Evolutionary conservation across 352 stramenopile genomes (phyloP).

Genomic region (Phytophthora ohioensis): DNA sequence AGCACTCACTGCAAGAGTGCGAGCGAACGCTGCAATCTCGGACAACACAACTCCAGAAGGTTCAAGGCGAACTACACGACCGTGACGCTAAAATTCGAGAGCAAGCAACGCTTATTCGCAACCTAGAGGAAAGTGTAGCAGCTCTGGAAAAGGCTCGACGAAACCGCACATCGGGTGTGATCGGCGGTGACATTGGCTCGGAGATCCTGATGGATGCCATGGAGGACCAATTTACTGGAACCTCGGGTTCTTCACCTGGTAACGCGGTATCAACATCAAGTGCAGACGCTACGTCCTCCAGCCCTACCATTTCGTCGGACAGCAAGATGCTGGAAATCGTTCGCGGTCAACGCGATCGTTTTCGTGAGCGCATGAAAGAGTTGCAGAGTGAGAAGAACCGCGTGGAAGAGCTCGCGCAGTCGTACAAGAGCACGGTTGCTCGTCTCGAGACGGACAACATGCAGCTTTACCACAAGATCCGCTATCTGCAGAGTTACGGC

Average conservation of each 20-base stretch:
- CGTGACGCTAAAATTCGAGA: constrained; percentile 58
- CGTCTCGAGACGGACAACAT: constrained; percentile 92
- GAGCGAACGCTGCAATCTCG: constrained; percentile 55
- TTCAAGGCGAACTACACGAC: constrained; percentile 41
- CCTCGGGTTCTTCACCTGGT: constrained; percentile 27
- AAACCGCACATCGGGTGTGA: constrained; percentile 30
- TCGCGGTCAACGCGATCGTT: constrained; percentile 79
- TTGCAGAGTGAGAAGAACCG: constrained; percentile 77
- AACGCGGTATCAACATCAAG: constrained; percentile 8
- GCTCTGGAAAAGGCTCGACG: constrained; percentile 58
- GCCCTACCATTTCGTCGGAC: constrained; percentile 45
- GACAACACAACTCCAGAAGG: constrained; percentile 44
- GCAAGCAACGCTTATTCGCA: constrained; percentile 58
- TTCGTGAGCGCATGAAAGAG: constrained; percentile 87
- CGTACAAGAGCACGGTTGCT: constrained; percentile 68
- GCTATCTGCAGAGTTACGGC: constrained; percentile 86
- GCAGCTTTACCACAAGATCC: constrained; percentile 92
- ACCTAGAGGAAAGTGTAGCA: constrained; percentile 74
- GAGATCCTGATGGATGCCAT: constrained; percentile 82
- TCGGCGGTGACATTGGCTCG: constrained; percentile 54
- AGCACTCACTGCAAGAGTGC: constrained; percentile 75
- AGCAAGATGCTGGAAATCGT: constrained; percentile 90
- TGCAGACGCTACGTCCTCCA: constrained; percentile 15
- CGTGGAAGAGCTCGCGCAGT: constrained; percentile 69
- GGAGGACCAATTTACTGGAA: constrained; percentile 59